A percentile compares a stretch with the other conserved stretches of the same genome.
phyloP scores from a whole-genome alignment of 352 stramenopile species.

The Phytophthora ramorum region DNA sequence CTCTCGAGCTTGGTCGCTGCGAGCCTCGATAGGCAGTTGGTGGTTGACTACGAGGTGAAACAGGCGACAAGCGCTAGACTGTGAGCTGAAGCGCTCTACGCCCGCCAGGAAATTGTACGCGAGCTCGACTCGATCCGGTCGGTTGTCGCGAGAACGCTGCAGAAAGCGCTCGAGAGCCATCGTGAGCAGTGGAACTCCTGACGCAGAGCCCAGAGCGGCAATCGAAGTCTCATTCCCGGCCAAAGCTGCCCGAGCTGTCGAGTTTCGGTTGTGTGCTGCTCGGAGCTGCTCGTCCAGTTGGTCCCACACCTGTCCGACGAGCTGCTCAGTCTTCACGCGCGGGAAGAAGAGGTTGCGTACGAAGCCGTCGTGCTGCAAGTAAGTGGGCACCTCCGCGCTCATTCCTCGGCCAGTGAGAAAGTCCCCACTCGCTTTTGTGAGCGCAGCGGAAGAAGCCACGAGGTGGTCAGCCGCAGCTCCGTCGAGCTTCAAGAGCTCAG shows the following conservation, averaged over 20 bases:
- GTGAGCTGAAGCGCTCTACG: constrained; percentile 47
- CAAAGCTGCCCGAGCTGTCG: constrained; percentile 2
- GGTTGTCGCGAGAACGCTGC: constrained; percentile 38
- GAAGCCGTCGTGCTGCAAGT: constrained; percentile 66
- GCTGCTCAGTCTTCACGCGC: constrained; percentile 47
- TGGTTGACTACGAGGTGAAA: constrained; percentile 60
- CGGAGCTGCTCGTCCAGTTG: constrained; percentile 65
- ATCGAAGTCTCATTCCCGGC: constrained; percentile 1
- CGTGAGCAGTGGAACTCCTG: constrained; percentile 25
- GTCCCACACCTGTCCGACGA: constrained; percentile 67
- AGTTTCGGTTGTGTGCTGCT: constrained; percentile 38
- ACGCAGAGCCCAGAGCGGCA: not conserved
- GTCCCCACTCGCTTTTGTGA: constrained; percentile 29
- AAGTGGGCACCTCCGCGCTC: constrained; percentile 48
- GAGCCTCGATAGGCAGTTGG: constrained; percentile 55
- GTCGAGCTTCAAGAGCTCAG: constrained; percentile 31
- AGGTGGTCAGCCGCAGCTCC: constrained; percentile 5
- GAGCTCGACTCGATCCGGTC: constrained; percentile 54
- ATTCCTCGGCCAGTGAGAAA: constrained; percentile 50
- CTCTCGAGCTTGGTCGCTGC: constrained; percentile 51
- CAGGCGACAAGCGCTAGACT: constrained; percentile 58
- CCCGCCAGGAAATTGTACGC: constrained; percentile 66
- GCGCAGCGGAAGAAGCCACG: not conserved
- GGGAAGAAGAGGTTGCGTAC: constrained; percentile 66
- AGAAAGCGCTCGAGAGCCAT: constrained; percentile 49